phyloP scores from a whole-genome alignment of 495 filamentous ascomycete genomes.

The Lindgomyces ingoldianus region DNA sequence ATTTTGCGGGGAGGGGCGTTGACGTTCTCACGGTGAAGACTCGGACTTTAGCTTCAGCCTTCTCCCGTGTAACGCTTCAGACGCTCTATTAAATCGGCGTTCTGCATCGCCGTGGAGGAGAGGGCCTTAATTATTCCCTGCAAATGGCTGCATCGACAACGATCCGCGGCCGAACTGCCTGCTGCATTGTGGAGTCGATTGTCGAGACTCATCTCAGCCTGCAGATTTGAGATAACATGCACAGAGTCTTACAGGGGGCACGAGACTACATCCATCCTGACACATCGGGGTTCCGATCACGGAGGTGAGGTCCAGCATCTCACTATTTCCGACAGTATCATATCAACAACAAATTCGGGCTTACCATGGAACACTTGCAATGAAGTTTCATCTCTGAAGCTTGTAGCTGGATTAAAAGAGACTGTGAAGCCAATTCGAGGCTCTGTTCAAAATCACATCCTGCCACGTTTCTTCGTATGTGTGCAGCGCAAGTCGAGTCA shows the following conservation, averaged over 20 bases:
- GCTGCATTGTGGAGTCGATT: neutral
- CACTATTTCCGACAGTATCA: neutral
- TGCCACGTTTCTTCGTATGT: too few relatives aligned
- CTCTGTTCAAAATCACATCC: too few relatives aligned
- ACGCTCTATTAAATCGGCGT: neutral
- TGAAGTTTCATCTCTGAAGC: too few relatives aligned
- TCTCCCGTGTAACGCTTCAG: neutral
- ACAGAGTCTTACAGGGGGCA: neutral
- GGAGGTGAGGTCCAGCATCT: neutral
- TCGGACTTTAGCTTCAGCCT: constrained; percentile 19
- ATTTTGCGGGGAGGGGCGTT: neutral
- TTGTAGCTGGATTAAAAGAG: too few relatives aligned
- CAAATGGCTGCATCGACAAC: neutral
- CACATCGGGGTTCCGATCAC: neutral
- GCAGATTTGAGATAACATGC: constrained; percentile 9
- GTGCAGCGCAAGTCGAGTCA: too few relatives aligned
- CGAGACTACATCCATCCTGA: neutral
- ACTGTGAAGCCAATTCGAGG: too few relatives aligned
- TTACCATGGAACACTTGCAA: too few relatives aligned
- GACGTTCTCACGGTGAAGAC: constrained; percentile 13
- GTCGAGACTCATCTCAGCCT: neutral
- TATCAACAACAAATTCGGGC: too few relatives aligned
- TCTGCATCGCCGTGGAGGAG: too few relatives aligned
- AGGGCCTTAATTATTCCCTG: too few relatives aligned
- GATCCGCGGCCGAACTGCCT: constrained; percentile 4